phyloP scores from a whole-genome alignment of 352 stramenopile species.

The Pythium myriotylum region DNA sequence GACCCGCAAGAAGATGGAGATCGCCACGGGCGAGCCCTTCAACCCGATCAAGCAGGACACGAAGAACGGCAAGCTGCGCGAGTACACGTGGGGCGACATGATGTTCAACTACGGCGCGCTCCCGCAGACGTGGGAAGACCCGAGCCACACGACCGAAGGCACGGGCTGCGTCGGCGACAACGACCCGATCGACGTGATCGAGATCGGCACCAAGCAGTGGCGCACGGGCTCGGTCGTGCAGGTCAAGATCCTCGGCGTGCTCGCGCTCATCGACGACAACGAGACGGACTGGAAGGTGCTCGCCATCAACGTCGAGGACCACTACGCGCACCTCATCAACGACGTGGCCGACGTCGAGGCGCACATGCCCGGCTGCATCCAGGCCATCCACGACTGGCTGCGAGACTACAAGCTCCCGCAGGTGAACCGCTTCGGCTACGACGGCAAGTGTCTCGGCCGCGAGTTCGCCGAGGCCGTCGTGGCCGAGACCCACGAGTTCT shows the following conservation, averaged over 20 bases:
- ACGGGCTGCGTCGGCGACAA: constrained; percentile 93
- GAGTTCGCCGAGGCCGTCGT: constrained; percentile 89
- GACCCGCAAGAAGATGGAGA: constrained; percentile 99
- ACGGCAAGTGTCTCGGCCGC: constrained; percentile 94
- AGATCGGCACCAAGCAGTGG: constrained; percentile 96
- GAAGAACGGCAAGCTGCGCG: constrained; percentile 97
- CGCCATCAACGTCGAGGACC: constrained; percentile 96
- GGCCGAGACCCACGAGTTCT: constrained; percentile 89
- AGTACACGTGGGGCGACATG: constrained; percentile 96
- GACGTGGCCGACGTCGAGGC: constrained; percentile 97
- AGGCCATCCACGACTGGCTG: constrained; percentile 97
- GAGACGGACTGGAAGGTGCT: constrained; percentile 99
- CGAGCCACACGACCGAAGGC: constrained; percentile 82
- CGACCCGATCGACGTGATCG: constrained; percentile 98
- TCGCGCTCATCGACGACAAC: constrained; percentile 99
- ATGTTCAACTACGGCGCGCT: constrained; percentile 99
- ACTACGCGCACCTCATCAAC: constrained; percentile 96
- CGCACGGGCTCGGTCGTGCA: constrained; percentile 93
- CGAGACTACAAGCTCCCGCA: constrained; percentile 99
- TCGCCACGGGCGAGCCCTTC: constrained; percentile 93
- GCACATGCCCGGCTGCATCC: constrained; percentile 93
- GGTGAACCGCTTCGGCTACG: constrained; percentile 99
- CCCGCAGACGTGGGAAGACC: constrained; percentile 99
- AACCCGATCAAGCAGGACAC: constrained; percentile 99
- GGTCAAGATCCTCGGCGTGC: constrained; percentile 98